Percentiles rank a stretch among this genome's conserved stretches.
Conservation (phyloP, 2,329 filamentous ascomycete species). For the Blumeria hordei region DNA sequence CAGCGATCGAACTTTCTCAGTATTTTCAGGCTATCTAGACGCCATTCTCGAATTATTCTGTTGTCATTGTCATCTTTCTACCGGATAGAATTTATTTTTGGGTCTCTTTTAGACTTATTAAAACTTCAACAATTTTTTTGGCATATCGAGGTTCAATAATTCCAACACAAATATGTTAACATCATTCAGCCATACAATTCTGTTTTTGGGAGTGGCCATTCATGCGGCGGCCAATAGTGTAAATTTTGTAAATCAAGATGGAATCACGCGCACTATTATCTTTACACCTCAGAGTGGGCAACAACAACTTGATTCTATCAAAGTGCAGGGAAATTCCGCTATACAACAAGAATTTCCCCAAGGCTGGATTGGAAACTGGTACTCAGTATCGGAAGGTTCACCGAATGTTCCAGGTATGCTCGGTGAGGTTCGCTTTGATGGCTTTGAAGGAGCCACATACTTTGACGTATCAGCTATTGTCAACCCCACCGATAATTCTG, state of each 20-base stretch:
- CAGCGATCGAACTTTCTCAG: too few relatives aligned
- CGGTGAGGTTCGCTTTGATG: constrained; percentile 26
- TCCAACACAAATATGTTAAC: too few relatives aligned
- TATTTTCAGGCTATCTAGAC: too few relatives aligned
- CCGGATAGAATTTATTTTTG: too few relatives aligned
- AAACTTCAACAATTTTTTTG: too few relatives aligned
- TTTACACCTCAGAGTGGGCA: constrained; percentile 11
- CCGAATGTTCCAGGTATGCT: constrained; percentile 23
- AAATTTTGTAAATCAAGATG: constrained; percentile 34
- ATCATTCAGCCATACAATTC: too few relatives aligned
- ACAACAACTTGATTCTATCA: constrained; percentile 6
- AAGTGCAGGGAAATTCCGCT: constrained; percentile 7
- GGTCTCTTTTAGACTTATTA: too few relatives aligned
- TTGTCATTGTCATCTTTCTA: too few relatives aligned
- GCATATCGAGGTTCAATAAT: too few relatives aligned
- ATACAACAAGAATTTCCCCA: constrained; percentile 17
- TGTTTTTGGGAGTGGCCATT: too few relatives aligned
- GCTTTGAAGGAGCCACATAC: constrained; percentile 24
- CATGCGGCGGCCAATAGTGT: constrained; percentile 13
- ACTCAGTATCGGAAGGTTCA: constrained; percentile 23
- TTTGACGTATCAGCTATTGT: constrained; percentile 36
- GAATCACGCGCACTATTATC: constrained; percentile 15
- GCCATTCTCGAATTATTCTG: too few relatives aligned
- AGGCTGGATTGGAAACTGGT: constrained; percentile 20
- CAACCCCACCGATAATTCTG: constrained; percentile 23